A percentile compares a stretch with the other conserved stretches of the same genome.
Conservation (phyloP, 352 stramenopile species). For the Pythium diclinum region DNA sequence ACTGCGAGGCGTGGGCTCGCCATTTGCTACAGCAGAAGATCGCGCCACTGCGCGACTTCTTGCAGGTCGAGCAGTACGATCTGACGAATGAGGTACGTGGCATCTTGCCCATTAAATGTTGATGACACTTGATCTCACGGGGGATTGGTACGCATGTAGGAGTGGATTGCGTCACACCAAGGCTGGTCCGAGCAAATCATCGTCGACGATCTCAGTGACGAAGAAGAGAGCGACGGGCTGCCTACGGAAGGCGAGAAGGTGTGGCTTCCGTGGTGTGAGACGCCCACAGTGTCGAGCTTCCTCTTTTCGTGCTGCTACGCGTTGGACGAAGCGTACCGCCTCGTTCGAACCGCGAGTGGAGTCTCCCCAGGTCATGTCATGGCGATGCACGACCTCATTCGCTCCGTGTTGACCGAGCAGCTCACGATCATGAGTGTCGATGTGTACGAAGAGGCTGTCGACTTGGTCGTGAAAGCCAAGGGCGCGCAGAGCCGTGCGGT, state of each 20-base stretch:
- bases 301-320: slow-evolving; percentile 82
- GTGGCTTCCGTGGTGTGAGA: slow-evolving; percentile 85
- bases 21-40: slow-evolving; percentile 62
- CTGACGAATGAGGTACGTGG: slow-evolving; percentile 67
- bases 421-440: slow-evolving; percentile 72
- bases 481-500: slow-evolving; percentile 39
- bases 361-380: slow-evolving; percentile 44
- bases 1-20: slow-evolving; percentile 67
- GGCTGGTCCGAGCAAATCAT: slow-evolving; percentile 77
- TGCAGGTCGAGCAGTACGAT: slow-evolving; percentile 67
- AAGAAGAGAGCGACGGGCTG: slow-evolving; percentile 37
- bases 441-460: slow-evolving; percentile 65
- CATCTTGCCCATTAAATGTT: background rate
- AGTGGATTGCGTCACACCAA: slow-evolving; percentile 74
- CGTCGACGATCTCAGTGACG: slow-evolving; percentile 37
- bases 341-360: slow-evolving; percentile 45
- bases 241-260: slow-evolving; percentile 53
- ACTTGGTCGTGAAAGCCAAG: slow-evolving; percentile 56
- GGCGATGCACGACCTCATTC: slow-evolving; percentile 65
- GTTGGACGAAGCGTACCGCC: slow-evolving; percentile 71
- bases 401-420: slow-evolving; percentile 69
- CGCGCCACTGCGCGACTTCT: slow-evolving; percentile 51
- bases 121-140: background rate
- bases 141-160: slow-evolving; percentile 23
- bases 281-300: slow-evolving; percentile 77